Percentiles rank a stretch among this genome's conserved stretches.
Evolutionary conservation across 116 monocot species (phyloP).

Genomic region (Posidonia oceanica): DNA sequence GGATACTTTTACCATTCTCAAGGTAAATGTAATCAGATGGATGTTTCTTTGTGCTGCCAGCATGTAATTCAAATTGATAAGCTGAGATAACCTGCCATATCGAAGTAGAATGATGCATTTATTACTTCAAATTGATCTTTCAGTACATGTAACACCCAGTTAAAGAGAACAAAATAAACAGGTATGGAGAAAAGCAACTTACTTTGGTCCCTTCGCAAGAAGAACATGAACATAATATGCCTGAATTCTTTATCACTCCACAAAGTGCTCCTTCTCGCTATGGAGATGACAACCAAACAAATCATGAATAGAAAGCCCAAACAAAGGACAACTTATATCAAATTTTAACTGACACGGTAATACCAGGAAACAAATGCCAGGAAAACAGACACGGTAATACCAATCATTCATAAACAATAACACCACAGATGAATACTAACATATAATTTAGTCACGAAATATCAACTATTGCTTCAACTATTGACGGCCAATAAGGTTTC

Average conservation of each 20-base stretch:
- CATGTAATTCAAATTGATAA: constrained; percentile 76
- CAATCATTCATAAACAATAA: too few species aligned
- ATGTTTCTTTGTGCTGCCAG: constrained; percentile 74
- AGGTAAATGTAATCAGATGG: constrained; percentile 71
- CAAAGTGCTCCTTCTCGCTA: constrained; percentile 14
- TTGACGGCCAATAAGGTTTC: too few species aligned
- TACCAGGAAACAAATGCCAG: not conserved
- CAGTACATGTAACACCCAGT: not conserved
- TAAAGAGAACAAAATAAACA: not conserved
- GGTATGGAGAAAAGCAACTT: not conserved
- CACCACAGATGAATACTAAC: too few species aligned
- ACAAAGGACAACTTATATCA: not conserved
- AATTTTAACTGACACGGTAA: too few species aligned
- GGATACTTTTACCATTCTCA: constrained; percentile 69
- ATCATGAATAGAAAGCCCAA: not conserved
- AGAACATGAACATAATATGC: constrained; percentile 45
- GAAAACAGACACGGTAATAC: too few species aligned
- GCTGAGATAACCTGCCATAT: constrained; percentile 49
- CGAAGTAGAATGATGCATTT: not conserved
- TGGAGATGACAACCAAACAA: not conserved
- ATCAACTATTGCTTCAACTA: too few species aligned
- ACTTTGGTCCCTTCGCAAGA: constrained; percentile 11
- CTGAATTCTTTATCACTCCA: constrained; percentile 23
- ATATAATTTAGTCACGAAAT: too few species aligned
- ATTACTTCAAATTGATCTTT: not conserved